Evolutionary conservation across 495 filamentous ascomycete genomes (phyloP).

Genomic region (Oleoguttula mirabilis): DNA sequence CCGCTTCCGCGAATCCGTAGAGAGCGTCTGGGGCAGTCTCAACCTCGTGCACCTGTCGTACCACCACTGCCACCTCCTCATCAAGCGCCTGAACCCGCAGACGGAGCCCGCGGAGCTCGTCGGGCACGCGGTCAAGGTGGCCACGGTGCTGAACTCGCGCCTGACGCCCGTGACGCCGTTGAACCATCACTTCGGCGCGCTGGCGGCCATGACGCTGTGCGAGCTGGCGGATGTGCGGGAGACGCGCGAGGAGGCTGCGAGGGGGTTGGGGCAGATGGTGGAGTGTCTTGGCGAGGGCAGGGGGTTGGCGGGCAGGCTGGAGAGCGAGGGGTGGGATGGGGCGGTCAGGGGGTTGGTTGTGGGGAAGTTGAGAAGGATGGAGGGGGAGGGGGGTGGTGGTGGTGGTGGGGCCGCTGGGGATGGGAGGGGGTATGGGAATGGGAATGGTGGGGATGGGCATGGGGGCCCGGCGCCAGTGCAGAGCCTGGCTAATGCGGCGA

Average conservation of each 20-base stretch:
- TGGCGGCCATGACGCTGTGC: slow-evolving; percentile 55
- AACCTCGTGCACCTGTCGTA: slow-evolving; percentile 54
- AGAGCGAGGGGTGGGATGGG: slow-evolving; percentile 34
- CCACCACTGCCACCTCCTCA: slow-evolving; percentile 58
- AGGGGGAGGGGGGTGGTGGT: not conserved
- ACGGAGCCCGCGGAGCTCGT: slow-evolving; percentile 50
- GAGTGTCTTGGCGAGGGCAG: slow-evolving; percentile 36
- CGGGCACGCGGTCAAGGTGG: slow-evolving; percentile 47
- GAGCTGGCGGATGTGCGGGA: slow-evolving; percentile 48
- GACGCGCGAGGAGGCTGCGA: slow-evolving; percentile 33
- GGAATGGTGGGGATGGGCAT: not conserved
- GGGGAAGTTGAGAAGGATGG: slow-evolving; percentile 25
- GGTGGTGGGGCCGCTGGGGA: too few relatives aligned
- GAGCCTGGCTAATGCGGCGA: slow-evolving; percentile 14
- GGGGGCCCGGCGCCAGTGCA: too few relatives aligned
- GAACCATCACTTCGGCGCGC: slow-evolving; percentile 58
- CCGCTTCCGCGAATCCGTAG: slow-evolving; percentile 36
- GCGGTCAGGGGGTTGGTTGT: slow-evolving; percentile 38
- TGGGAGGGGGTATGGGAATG: too few relatives aligned
- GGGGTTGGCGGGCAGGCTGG: slow-evolving; percentile 30
- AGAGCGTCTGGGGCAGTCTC: slow-evolving; percentile 29
- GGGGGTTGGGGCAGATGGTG: slow-evolving; percentile 20
- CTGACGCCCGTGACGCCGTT: slow-evolving; percentile 50
- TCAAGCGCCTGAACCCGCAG: slow-evolving; percentile 44
- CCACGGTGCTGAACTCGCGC: slow-evolving; percentile 42